A percentile compares a stretch with the other conserved stretches of the same genome.
phyloP scores from a whole-genome alignment of 2,329 filamentous ascomycete genomes.

The Basipetospora chlamydospora region DNA sequence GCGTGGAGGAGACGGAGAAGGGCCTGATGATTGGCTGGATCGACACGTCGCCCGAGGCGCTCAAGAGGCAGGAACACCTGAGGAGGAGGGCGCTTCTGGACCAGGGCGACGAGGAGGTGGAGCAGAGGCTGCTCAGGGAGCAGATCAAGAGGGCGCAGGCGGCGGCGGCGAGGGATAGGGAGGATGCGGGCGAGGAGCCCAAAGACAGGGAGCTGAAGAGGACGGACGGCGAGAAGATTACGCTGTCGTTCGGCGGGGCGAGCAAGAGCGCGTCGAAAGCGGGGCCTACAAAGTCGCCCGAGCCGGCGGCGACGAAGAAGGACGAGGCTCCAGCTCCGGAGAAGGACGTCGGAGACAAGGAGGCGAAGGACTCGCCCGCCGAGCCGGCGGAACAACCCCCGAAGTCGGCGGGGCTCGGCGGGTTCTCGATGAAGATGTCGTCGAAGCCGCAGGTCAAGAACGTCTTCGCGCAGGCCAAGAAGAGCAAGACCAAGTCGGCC shows the following conservation, averaged over 20 bases:
- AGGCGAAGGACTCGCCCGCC: constrained; percentile 7
- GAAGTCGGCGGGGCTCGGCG: constrained; percentile 13
- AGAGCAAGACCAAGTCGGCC: constrained; percentile 23
- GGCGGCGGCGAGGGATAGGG: constrained; percentile 31
- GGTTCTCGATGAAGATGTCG: constrained; percentile 50
- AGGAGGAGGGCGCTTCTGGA: constrained; percentile 74
- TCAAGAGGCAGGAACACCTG: constrained; percentile 67
- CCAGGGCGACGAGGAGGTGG: constrained; percentile 78
- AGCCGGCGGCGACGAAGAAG: not conserved
- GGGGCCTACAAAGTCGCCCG: not conserved
- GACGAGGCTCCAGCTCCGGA: constrained; percentile 10
- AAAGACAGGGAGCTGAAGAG: constrained; percentile 37
- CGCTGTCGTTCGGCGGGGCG: constrained; percentile 45
- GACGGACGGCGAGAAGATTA: constrained; percentile 62
- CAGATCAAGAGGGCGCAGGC: constrained; percentile 67
- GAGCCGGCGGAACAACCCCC: constrained; percentile 19
- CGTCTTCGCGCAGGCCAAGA: constrained; percentile 39
- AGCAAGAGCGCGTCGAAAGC: constrained; percentile 9
- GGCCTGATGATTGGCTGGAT: constrained; percentile 81
- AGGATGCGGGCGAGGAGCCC: constrained; percentile 24
- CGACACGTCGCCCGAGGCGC: constrained; percentile 76
- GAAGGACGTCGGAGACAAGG: constrained; percentile 7
- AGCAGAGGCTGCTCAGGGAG: constrained; percentile 67
- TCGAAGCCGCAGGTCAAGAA: constrained; percentile 59
- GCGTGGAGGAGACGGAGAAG: constrained; percentile 80